Evolutionary conservation across 345 rosid genomes (phyloP).

Genomic region (Lumnitzera littorea): DNA sequence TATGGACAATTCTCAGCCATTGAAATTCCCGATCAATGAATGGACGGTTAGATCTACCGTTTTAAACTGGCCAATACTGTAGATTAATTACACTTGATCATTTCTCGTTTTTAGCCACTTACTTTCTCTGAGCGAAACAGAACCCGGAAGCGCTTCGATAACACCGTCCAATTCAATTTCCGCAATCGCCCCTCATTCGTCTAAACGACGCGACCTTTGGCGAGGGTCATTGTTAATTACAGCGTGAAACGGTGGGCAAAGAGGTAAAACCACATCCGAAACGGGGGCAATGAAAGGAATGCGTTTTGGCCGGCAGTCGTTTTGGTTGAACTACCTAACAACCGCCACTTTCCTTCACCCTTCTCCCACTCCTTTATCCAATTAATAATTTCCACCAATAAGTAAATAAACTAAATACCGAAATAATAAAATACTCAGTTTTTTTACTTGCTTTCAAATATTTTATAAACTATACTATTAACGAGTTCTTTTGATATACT

Average conservation of each 20-base stretch:
- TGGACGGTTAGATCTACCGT: constrained; percentile 27
- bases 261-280: constrained; percentile 12
- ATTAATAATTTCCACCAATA: not conserved
- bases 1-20: constrained; percentile 8
- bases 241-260: not conserved
- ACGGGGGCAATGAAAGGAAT: constrained; percentile 34
- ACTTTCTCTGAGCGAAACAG: constrained; percentile 25
- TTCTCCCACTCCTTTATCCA: constrained; percentile 11
- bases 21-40: not conserved
- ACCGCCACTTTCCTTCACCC: constrained; percentile 66
- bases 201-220: too few species aligned
- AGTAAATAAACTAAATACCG: not conserved
- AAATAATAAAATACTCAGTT: not conserved
- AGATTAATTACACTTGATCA: constrained; percentile 24
- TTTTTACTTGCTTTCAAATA: constrained; percentile 11
- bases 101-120: constrained; percentile 13
- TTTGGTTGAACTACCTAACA: constrained; percentile 99
- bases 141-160: constrained; percentile 9
- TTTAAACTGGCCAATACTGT: not conserved
- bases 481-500: too few species aligned
- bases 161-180: constrained; percentile 18
- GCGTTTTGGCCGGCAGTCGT: constrained; percentile 80
- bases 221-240: too few species aligned
- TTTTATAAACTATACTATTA: not conserved
- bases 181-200: constrained; percentile 4